Evolutionary conservation across 2,329 filamentous ascomycete species (phyloP).

Genomic region (Fusarium mundagurra): DNA sequence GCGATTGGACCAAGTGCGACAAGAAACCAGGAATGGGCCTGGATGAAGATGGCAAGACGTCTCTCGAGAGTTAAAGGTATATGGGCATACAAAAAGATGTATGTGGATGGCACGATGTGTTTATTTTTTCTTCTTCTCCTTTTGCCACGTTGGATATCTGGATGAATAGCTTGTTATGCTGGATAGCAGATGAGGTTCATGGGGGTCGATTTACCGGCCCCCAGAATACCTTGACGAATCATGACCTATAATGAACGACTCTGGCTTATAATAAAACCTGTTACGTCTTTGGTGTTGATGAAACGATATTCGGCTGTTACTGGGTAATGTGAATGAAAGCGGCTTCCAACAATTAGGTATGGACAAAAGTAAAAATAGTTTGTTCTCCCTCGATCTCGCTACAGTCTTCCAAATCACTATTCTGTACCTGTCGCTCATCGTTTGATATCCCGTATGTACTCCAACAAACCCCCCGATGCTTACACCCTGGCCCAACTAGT

Average conservation of each 20-base stretch:
- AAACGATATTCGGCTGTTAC: too few species aligned
- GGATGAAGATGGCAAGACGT: slow-evolving; percentile 18
- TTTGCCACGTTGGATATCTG: neutral
- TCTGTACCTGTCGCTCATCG: slow-evolving; percentile 9
- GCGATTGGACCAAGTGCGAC: slow-evolving; percentile 33
- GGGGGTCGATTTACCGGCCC: slow-evolving; percentile 7
- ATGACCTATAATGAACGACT: slow-evolving; percentile 36
- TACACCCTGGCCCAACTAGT: neutral
- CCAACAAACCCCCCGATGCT: neutral
- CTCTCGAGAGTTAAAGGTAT: neutral
- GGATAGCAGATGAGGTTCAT: slow-evolving; percentile 8
- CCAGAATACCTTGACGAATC: slow-evolving; percentile 39
- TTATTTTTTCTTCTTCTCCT: neutral
- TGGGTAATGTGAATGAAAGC: neutral
- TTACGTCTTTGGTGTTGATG: neutral
- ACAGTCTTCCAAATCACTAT: neutral
- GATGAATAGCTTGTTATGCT: slow-evolving; percentile 6
- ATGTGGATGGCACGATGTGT: neutral
- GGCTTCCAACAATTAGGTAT: neutral
- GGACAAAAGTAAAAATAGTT: neutral
- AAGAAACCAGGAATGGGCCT: slow-evolving; percentile 5
- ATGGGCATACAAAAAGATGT: slow-evolving; percentile 1
- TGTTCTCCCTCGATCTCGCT: neutral
- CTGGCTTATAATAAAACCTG: neutral
- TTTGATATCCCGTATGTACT: neutral